Percentiles rank a stretch among this genome's conserved stretches.
Conservation (phyloP, 2,329 filamentous ascomycete species). For the Fonsecaea multimorphosa region DNA sequence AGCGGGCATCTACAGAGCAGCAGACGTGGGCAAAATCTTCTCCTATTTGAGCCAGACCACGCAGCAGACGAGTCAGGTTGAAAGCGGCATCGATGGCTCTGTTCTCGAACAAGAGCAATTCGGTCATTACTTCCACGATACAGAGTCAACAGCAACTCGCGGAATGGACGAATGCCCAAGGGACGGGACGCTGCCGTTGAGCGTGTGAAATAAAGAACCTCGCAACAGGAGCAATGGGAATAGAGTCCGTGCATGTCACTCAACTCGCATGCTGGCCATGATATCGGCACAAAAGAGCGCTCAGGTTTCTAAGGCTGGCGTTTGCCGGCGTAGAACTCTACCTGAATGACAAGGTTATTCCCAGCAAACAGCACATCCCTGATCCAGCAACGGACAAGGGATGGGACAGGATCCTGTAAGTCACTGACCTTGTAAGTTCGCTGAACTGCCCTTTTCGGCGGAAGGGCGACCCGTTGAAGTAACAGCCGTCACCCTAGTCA, state of each 20-base stretch:
- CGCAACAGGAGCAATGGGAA: constrained; percentile 8
- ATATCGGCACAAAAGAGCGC: constrained; percentile 11
- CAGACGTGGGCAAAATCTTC: constrained; percentile 17
- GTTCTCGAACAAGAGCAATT: not conserved
- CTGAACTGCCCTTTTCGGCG: constrained; percentile 15
- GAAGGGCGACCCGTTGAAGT: constrained; percentile 20
- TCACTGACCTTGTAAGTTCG: not conserved
- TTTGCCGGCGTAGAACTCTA: not conserved
- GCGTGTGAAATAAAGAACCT: not conserved
- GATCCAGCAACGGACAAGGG: not conserved
- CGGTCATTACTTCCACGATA: not conserved
- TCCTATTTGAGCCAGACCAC: constrained; percentile 10
- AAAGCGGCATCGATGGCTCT: not conserved
- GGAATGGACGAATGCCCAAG: not conserved
- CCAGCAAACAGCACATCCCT: constrained; percentile 12
- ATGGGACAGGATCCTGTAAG: constrained; percentile 7
- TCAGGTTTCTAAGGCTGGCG: not conserved
- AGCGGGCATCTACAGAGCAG: constrained; percentile 5
- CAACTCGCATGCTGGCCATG: not conserved
- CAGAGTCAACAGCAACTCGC: not conserved
- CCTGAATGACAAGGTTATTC: constrained; percentile 13
- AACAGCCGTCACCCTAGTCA: constrained; percentile 26
- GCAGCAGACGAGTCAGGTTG: not conserved
- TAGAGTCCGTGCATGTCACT: constrained; percentile 9
- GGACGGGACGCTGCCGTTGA: constrained; percentile 12